Evolutionary conservation across 805 yeast species (phyloP).

Genomic region (Candida tammaniensis): DNA sequence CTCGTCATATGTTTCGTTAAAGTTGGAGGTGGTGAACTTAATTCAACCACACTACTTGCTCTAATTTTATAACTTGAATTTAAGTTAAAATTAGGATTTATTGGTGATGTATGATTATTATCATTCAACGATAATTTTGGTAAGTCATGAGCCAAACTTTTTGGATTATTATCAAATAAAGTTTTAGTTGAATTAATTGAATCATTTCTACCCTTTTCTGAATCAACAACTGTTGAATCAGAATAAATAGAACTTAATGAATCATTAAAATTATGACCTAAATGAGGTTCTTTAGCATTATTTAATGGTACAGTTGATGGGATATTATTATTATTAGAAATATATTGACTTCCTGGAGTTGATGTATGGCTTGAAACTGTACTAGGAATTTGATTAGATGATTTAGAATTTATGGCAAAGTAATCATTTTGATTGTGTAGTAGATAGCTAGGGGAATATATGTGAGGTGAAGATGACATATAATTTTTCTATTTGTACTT

Average conservation of each 20-base stretch:
- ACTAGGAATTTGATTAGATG: too few relatives aligned
- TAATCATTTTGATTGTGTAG: slow-evolving; percentile 1
- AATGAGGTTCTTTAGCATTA: too few relatives aligned
- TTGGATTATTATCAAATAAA: slow-evolving; percentile 9
- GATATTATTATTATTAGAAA: too few relatives aligned
- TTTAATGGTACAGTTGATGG: too few relatives aligned
- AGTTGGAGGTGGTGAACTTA: slow-evolving; percentile 5
- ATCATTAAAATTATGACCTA: slow-evolving; percentile 6
- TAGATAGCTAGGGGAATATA: slow-evolving; percentile 3
- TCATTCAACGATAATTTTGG: slow-evolving; percentile 8
- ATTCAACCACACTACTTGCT: slow-evolving; percentile 6
- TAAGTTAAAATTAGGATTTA: background rate
- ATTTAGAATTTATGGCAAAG: too few relatives aligned
- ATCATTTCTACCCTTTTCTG: slow-evolving; percentile 8
- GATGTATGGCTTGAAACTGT: background rate
- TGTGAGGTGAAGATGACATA: slow-evolving; percentile 1
- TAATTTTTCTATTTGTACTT: too few relatives aligned
- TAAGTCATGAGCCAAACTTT: background rate
- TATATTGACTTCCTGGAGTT: background rate
- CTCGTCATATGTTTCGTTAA: slow-evolving; percentile 7
- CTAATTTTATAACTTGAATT: slow-evolving; percentile 3
- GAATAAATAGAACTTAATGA: slow-evolving; percentile 9
- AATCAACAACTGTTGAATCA: slow-evolving; percentile 10
- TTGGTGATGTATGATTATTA: background rate
- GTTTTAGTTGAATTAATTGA: slow-evolving; percentile 9